These are phyloP conservation scores for Ophiorrhiza pumila DNA, from an alignment of 257 asterid species.

Conservation along the genomic window DNA sequence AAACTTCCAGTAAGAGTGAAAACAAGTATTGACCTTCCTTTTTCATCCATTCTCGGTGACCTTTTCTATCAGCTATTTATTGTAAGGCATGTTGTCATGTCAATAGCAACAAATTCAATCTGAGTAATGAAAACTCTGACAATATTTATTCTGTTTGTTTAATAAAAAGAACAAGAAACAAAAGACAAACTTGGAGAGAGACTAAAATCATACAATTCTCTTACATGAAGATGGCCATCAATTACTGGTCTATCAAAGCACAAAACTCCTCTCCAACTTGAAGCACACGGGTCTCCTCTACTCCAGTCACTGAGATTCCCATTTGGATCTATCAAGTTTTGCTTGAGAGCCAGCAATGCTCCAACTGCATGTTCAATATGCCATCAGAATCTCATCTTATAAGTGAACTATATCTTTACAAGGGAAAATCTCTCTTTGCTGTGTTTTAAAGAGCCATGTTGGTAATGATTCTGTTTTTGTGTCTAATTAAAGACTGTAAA, in stretches of 20 bases:
- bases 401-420: too few relatives aligned
- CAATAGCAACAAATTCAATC: too few relatives aligned
- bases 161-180: background rate
- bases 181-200: background rate
- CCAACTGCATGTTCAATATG: conserved; percentile 44
- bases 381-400: background rate
- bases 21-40: too few relatives aligned
- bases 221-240: conserved; percentile 69
- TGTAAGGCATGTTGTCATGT: too few relatives aligned
- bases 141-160: too few relatives aligned
- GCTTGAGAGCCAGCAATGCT: conserved; percentile 60
- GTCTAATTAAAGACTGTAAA: background rate
- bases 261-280: conserved; percentile 68
- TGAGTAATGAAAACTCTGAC: too few relatives aligned
- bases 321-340: conserved; percentile 54
- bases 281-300: conserved; percentile 75
- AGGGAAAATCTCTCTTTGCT: too few relatives aligned
- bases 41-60: too few relatives aligned
- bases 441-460: too few relatives aligned
- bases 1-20: too few relatives aligned
- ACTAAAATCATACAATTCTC: conserved; percentile 62
- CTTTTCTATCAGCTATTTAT: too few relatives aligned
- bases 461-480: background rate
- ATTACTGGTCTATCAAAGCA: conserved; percentile 53
- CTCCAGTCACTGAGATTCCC: conserved; percentile 60